Evolutionary conservation across 306 rosid genomes (phyloP), one percentile per base, ranked within the genome.

Genomic region (Cucumis cinereus): DNA sequence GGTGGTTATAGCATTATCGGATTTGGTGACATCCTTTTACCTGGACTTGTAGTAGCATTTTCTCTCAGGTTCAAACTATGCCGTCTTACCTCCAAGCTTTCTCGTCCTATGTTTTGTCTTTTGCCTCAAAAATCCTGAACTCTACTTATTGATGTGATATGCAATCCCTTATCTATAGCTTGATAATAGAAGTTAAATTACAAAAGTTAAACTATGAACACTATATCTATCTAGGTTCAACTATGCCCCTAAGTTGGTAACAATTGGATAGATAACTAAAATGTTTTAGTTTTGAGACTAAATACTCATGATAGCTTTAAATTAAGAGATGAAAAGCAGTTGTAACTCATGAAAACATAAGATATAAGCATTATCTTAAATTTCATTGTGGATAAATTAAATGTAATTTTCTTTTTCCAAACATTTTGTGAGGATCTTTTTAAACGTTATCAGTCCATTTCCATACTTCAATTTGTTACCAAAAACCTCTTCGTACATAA

Each of bases 1-100:
- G 93, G 97, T 80, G 98, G 98, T 82, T 92, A 81, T 86, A 95
- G 96, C 89, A 95, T 95, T 79, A 95, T 95, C 14, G 99, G 99
- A 69, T 95, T 90, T 55, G 99, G 99, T 55, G 99, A 95, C 85
- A 95, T 95, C 75, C 92, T 95, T 78, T 80, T 95, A 82, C 99
- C 99, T 13, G 98, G 99, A 75, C 81, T 95, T 76, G 80, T 95
- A 61, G 89, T 95, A 45, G 98, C 97, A 15, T 95, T 92, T 85
- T 85, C 97, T 15, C 99, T 92, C 77, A 92, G 98, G 98, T 94
- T 80, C 67, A 60, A 66, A 77, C 83, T 80, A 68, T 38, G 13
- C 36, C 4, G 3, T 76, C 38, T 45, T 28, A 58, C 77, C 71
- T 74, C 77, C 81, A 28, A 4, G 52, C 49, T 60, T 74, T 55